Evolutionary conservation across 2,329 filamentous ascomycete species (phyloP).

Genomic region (Stagonosporopsis tanaceti): DNA sequence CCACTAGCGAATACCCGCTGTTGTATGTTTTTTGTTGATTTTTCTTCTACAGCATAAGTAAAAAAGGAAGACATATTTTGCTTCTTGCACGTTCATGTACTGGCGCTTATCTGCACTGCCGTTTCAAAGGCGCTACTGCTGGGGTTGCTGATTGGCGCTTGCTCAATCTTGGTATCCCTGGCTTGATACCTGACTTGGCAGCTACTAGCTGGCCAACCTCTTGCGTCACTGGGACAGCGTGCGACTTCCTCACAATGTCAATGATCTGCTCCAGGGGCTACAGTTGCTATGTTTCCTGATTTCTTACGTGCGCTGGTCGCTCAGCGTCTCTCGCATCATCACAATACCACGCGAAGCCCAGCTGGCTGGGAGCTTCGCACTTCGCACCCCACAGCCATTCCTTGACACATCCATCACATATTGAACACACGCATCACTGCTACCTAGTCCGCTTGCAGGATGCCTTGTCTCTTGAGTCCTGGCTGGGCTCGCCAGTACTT

Average conservation of each 20-base stretch:
- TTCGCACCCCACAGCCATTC: constrained; percentile 22
- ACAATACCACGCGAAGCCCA: constrained; percentile 23
- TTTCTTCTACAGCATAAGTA: too few species aligned
- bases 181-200: constrained; percentile 27
- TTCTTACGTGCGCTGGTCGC: constrained; percentile 21
- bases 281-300: constrained; percentile 32
- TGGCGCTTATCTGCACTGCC: background rate
- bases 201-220: constrained; percentile 21
- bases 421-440: constrained; percentile 19
- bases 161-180: constrained; percentile 22
- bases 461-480: constrained; percentile 25
- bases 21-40: constrained; percentile 4
- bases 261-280: constrained; percentile 22
- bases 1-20: constrained; percentile 13
- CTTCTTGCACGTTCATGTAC: too few species aligned
- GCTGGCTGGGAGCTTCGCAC: constrained; percentile 24
- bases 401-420: constrained; percentile 12
- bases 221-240: constrained; percentile 37
- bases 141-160: constrained; percentile 24
- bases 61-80: background rate
- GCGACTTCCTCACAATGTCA: constrained; percentile 34
- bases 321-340: constrained; percentile 19
- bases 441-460: constrained; percentile 25
- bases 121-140: constrained; percentile 3
- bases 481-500: constrained; percentile 26